These are phyloP conservation scores for Prasinococcaceae sp. DNA, from an alignment of 139 green algal species.

Conservation along the genomic window DNA sequence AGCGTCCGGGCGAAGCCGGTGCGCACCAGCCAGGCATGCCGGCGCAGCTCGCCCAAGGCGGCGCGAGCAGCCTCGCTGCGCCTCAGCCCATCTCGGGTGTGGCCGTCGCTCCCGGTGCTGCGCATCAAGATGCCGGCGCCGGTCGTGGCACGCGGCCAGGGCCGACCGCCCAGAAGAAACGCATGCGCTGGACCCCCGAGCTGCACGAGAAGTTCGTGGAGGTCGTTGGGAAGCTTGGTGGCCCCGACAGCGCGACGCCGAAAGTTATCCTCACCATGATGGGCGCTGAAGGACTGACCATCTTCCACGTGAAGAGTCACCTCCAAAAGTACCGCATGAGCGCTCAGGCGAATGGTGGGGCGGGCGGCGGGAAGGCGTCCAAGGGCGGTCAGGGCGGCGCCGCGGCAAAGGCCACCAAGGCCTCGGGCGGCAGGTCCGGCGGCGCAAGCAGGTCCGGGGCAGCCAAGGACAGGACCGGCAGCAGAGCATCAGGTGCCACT, in stretches of 20 bases:
- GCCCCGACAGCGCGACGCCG: slow-evolving; percentile 31
- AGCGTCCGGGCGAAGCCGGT: no score
- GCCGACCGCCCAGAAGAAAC: no score
- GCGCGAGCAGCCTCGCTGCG: no score
- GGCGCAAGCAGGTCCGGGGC: background rate
- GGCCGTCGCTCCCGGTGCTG: no score
- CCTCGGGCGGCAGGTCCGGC: background rate
- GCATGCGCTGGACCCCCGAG: slow-evolving; percentile 78
- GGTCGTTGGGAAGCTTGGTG: slow-evolving; percentile 46
- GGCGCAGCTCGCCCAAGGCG: no score
- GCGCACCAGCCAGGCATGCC: no score
- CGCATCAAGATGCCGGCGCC: no score
- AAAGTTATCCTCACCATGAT: slow-evolving; percentile 37
- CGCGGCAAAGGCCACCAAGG: background rate
- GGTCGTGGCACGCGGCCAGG: no score
- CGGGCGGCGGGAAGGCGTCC: background rate
- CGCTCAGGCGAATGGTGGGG: background rate
- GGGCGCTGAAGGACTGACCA: slow-evolving; percentile 33
- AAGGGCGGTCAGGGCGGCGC: background rate
- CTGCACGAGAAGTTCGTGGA: slow-evolving; percentile 78
- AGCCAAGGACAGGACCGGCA: background rate
- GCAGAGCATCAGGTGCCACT: background rate
- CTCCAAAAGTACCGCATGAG: slow-evolving; percentile 36
- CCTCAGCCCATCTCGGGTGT: no score
- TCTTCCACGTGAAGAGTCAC: slow-evolving; percentile 50